Base-by-base conservation (phyloP, 2,329 filamentous ascomycete species). In the Alternaria sp. region DNA sequence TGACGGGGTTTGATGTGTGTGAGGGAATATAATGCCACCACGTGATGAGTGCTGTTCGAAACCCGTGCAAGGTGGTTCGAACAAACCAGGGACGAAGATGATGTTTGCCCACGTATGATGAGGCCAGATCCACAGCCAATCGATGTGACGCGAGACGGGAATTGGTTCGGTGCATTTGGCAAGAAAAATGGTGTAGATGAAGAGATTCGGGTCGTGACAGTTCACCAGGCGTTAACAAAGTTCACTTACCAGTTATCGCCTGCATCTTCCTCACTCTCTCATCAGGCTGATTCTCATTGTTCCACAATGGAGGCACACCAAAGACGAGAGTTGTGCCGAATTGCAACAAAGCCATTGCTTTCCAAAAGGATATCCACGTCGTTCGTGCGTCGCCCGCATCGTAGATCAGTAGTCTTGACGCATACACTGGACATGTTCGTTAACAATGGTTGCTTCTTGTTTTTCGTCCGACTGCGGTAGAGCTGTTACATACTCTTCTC, bases 311-410 rank as follows among this genome's bases (percentile, higher is more conserved):
- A 8, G 79, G 79, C 6, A 76, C 76, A 26, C 78, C 64, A 28
- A 77, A 76, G 5, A 77, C 68, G 5, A 71, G 67, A 3, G 73
- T 72, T 5, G 74, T 72, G 20, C 75, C 75, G 26, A 79, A 80
- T 28, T 80, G 73, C 25, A 79, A 65, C 28, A 81, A 37, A 4
- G 76, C 75, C 46, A 75, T 73, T 25, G 75, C 73, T 65, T 81
- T 81, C 74, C 76, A 78, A 56, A 79, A 78, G 18, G 71, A 70
- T 15, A 81, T 73, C 67, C 71, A 80, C 5, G 76, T 70, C 8
- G 76, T 77, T 41, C 78, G 77, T 11, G 74, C 72, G 21, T 78
- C 75, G 30, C 79, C 79, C 8, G 79, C 77, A 67, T 80, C 72
- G 58, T 81, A 81, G 25, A 81, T 79, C 47, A 77, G 58, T 7